Percentiles rank a stretch among this genome's conserved stretches.
phyloP scores from a whole-genome alignment of 169 alveolate species.

The Cryptosporidium xiaoi region DNA sequence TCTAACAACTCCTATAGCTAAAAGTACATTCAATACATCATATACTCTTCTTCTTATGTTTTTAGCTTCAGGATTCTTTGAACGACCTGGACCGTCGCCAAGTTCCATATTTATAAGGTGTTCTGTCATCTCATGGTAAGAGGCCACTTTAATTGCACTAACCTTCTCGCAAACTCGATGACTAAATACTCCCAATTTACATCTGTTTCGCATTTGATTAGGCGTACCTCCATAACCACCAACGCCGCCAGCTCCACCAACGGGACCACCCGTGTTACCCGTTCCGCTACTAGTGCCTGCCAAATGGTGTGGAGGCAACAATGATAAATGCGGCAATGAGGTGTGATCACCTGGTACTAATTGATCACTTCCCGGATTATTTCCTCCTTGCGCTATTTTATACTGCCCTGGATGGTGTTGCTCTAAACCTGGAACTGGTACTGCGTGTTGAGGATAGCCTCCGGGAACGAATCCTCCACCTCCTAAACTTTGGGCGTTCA shows the following conservation, averaged over 20 bases:
- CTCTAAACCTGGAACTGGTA: slow-evolving; percentile 54
- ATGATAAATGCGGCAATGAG: slow-evolving; percentile 51
- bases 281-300: slow-evolving; percentile 51
- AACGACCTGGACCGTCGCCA: slow-evolving; percentile 74
- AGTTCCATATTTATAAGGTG: slow-evolving; percentile 69
- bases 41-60: slow-evolving; percentile 88
- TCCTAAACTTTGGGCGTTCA: slow-evolving; percentile 57
- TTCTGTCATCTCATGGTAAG: slow-evolving; percentile 74
- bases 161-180: slow-evolving; percentile 72
- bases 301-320: slow-evolving; percentile 63
- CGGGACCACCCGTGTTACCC: slow-evolving; percentile 37
- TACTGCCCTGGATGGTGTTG: slow-evolving; percentile 70
- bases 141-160: slow-evolving; percentile 70
- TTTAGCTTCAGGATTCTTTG: slow-evolving; percentile 81
- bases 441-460: slow-evolving; percentile 72
- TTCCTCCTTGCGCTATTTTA: slow-evolving; percentile 46
- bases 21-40: slow-evolving; percentile 84
- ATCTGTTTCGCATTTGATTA: slow-evolving; percentile 63
- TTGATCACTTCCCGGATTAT: slow-evolving; percentile 31
- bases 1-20: slow-evolving; percentile 80
- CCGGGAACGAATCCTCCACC: slow-evolving; percentile 72
- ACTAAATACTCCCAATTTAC: slow-evolving; percentile 73
- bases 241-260: slow-evolving; percentile 74
- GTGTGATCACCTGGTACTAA: slow-evolving; percentile 62
- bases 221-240: slow-evolving; percentile 71